Percentiles rank a stretch among this genome's conserved stretches.
phyloP scores from a whole-genome alignment of 768 basidiomycete species.

The Termitomyces sp. region DNA sequence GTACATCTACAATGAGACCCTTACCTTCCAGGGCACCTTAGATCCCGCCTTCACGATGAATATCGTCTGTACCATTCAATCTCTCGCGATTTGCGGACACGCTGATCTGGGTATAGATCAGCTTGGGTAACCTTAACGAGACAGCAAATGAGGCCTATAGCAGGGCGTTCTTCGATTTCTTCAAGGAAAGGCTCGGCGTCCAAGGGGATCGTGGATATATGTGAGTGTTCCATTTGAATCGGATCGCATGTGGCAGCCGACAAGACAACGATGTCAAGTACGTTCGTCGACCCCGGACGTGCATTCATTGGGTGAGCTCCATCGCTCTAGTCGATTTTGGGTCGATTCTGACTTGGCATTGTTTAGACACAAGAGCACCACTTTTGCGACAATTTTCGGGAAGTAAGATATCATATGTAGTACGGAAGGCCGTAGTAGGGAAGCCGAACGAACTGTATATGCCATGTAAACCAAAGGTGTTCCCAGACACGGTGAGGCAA shows the following conservation, averaged over 20 bases:
- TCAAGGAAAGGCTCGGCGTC: conserved; percentile 50
- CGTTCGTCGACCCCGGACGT: conserved; percentile 51
- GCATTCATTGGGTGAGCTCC: conserved; percentile 41
- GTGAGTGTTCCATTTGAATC: conserved; percentile 23
- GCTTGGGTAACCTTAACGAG: conserved; percentile 51
- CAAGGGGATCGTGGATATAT: conserved; percentile 57
- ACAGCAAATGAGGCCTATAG: conserved; percentile 50
- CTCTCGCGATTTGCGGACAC: background rate
- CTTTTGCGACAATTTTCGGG: conserved; percentile 41
- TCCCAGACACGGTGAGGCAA: too few relatives aligned
- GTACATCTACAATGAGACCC: conserved; percentile 53
- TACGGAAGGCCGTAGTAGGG: too few relatives aligned
- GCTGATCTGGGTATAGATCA: conserved; percentile 36
- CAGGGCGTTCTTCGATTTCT: conserved; percentile 49
- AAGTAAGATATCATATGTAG: conserved; percentile 9
- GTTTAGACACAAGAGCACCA: conserved; percentile 37
- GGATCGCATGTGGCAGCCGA: background rate
- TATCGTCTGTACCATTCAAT: conserved; percentile 41
- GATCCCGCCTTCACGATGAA: conserved; percentile 61
- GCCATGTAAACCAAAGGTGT: background rate
- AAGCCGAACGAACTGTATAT: background rate
- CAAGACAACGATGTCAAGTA: conserved; percentile 18
- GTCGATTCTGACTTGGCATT: background rate
- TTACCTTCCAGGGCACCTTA: conserved; percentile 58
- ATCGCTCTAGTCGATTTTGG: background rate